Conservation (phyloP, 1,284 basidiomycete species). For the Cutaneotrichosporon cavernicola region DNA sequence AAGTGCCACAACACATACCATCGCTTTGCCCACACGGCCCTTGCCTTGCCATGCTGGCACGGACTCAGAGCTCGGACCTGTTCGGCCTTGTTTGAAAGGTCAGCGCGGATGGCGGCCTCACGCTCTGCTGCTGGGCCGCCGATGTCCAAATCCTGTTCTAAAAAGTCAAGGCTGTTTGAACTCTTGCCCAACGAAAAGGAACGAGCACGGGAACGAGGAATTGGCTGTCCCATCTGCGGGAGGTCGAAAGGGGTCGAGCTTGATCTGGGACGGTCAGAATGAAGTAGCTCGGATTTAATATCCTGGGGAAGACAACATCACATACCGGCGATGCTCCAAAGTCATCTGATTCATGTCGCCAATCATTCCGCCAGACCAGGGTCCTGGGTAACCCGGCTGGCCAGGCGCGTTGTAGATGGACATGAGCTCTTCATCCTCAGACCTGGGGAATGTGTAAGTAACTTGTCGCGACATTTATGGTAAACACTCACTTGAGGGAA, state of each 20-base stretch:
- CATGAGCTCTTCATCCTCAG: conserved; percentile 38
- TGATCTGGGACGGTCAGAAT: conserved; percentile 17
- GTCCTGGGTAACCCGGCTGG: conserved; percentile 24
- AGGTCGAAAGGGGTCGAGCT: conserved; percentile 26
- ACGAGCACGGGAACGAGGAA: conserved; percentile 20
- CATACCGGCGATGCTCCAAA: conserved; percentile 40
- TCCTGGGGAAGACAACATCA: background rate
- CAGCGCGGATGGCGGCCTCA: conserved; percentile 32
- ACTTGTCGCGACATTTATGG: background rate
- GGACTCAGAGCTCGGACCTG: conserved; percentile 26
- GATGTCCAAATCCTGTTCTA: conserved; percentile 28
- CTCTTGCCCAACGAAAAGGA: conserved; percentile 29
- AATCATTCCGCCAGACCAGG: conserved; percentile 35
- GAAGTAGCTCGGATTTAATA: background rate
- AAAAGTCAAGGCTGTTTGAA: conserved; percentile 25
- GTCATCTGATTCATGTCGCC: conserved; percentile 34
- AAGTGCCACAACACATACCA: conserved; percentile 33
- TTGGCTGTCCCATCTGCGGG: conserved; percentile 15
- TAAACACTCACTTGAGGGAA: conserved; percentile 32
- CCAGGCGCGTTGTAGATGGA: conserved; percentile 33
- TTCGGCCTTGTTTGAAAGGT: conserved; percentile 28
- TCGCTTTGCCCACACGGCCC: conserved; percentile 41
- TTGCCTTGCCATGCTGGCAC: conserved; percentile 41
- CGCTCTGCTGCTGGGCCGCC: conserved; percentile 34
- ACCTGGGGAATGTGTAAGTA: conserved; percentile 28